Percentiles rank a stretch among this genome's conserved stretches.
Evolutionary conservation across 2,329 filamentous ascomycete genomes (phyloP).

Genomic region (Cladosporium sp.): DNA sequence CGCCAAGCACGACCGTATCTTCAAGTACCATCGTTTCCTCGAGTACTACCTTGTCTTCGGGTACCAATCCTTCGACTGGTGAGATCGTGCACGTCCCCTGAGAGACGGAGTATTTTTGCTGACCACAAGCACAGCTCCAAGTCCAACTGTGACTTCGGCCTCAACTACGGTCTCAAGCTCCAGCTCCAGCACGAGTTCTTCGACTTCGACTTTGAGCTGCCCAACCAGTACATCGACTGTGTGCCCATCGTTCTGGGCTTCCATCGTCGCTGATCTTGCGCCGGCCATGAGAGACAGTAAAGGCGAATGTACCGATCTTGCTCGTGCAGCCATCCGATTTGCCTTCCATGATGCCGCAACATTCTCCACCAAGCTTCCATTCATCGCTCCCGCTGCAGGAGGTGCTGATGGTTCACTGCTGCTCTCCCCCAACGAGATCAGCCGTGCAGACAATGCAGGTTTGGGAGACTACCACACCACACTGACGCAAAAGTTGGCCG

Average conservation of each 20-base stretch:
- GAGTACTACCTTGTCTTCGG: not conserved
- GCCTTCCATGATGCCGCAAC: constrained; percentile 38
- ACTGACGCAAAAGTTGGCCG: constrained; percentile 43
- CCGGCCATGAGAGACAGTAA: constrained; percentile 25
- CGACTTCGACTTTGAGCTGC: constrained; percentile 16
- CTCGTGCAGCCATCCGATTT: constrained; percentile 37
- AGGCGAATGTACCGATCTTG: constrained; percentile 36
- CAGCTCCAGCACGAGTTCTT: not conserved
- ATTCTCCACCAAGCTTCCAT: constrained; percentile 25
- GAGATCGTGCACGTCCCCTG: not conserved
- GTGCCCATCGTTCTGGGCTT: constrained; percentile 36
- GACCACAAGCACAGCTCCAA: not conserved
- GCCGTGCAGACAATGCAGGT: constrained; percentile 46
- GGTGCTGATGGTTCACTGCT: constrained; percentile 46
- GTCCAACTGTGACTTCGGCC: not conserved
- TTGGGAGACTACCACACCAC: constrained; percentile 45
- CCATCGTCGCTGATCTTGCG: constrained; percentile 34
- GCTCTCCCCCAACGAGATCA: constrained; percentile 39
- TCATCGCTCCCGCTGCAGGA: constrained; percentile 32
- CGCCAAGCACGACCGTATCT: not conserved
- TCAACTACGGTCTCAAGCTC: not conserved
- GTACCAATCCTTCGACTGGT: not conserved
- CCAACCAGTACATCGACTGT: constrained; percentile 14
- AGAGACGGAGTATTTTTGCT: not conserved
- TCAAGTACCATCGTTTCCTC: not conserved